Base-by-base conservation (phyloP, 768 basidiomycete species). In the Tremella mesenterica region DNA sequence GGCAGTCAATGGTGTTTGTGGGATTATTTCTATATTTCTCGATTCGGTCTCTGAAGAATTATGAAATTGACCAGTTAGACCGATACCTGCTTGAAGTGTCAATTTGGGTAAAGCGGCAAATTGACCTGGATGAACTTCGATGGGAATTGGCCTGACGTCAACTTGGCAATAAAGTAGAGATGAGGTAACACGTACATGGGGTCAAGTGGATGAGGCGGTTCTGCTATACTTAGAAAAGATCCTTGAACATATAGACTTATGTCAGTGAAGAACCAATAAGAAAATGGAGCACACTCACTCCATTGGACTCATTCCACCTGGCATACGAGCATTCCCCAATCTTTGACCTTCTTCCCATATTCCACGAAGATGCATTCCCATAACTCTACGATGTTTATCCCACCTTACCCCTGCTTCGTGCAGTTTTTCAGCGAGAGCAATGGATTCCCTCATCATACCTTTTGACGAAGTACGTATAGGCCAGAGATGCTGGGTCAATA, bases 291-390 rank as follows among this genome's bases (percentile, higher is more conserved):
- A n/a, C 2, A 57, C 57, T 53, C 52, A 66, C 59, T 63, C 57
- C 56, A 58, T 59, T 18, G 53, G 48, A 18, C 44, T 33, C 18
- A 50, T 41, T 4, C 59, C 56, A 7, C 45, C 36, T 4, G 16
- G 21, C 8, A 16, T 36, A 3, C 54, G 33, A 25, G 31, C 52
- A 39, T 20, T 34, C 1, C 52, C 46, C 10, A 49, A 18, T 44
- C 52, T 45, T 1, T 52, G 45, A 5, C 55, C 57, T 33, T 61
- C 63, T 23, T 67, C 63, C 63, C 58, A 68, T 18, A 68, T 63
- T 14, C 63, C 63, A 43, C 57, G 52, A 20, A 68, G 31, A 55
- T 68, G 66, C 53, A 59, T 53, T 1, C 66, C 66, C 66, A 68
- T 68, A 5, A 68, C 63, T 39, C 57, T 39, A 27, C 66, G 13